Evolutionary conservation across 768 basidiomycete genomes (phyloP).

Genomic region (Grammothele lineata): DNA sequence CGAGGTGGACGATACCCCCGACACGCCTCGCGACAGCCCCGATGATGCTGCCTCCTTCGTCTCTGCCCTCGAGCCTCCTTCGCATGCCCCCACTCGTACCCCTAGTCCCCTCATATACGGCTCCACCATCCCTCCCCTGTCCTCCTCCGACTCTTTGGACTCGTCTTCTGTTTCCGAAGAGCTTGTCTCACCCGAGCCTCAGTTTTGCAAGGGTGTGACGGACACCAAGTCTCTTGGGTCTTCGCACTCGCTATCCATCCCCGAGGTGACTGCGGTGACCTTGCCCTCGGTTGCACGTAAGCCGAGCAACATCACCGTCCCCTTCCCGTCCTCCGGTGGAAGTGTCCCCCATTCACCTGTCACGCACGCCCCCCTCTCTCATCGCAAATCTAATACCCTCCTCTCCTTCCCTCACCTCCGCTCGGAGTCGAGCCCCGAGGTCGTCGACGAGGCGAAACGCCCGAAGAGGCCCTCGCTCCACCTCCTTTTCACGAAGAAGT

Average conservation of each 20-base stretch:
- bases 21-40: constrained; percentile 6
- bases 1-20: constrained; percentile 7
- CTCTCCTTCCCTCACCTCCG: constrained; percentile 28
- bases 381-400: constrained; percentile 33
- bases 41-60: constrained; percentile 25
- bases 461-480: constrained; percentile 69
- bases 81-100: constrained; percentile 26
- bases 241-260: constrained; percentile 11
- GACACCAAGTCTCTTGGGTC: constrained; percentile 9
- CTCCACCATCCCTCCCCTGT: constrained; percentile 44
- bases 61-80: constrained; percentile 29
- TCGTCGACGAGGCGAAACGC: constrained; percentile 21
- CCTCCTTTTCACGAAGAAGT: constrained; percentile 63
- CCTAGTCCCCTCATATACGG: constrained; percentile 31
- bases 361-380: constrained; percentile 27
- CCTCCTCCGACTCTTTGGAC: constrained; percentile 53
- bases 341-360: constrained; percentile 28
- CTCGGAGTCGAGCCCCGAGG: constrained; percentile 16
- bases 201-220: not conserved
- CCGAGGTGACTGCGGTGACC: constrained; percentile 2
- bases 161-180: constrained; percentile 50
- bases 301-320: constrained; percentile 24
- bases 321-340: constrained; percentile 42
- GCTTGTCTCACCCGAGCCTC: constrained; percentile 13
- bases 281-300: constrained; percentile 3